These are phyloP conservation scores for Peronospora tabacina DNA, from an alignment of 352 stramenopile genomes.

Conservation along the genomic window DNA sequence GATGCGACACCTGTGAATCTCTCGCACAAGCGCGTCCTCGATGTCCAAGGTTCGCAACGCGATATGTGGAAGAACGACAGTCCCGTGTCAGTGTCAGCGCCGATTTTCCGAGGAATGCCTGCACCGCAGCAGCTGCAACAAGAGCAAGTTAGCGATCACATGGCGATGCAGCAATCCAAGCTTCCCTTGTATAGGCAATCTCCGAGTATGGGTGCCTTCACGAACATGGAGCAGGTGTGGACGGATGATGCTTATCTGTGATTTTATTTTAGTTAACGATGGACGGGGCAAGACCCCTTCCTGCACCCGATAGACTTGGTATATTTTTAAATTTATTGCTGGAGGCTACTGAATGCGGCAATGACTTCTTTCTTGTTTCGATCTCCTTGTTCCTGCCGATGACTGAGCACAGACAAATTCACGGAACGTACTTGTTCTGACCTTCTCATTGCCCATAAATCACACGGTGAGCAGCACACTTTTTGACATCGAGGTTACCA, in stretches of 20 bases:
- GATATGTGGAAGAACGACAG: constrained; percentile 59
- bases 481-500: constrained; percentile 28
- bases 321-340: constrained; percentile 29
- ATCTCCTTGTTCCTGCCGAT: constrained; percentile 40
- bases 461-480: constrained; percentile 20
- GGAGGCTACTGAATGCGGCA: constrained; percentile 19
- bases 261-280: constrained; percentile 21
- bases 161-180: constrained; percentile 34
- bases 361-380: too few relatives aligned
- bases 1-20: constrained; percentile 36
- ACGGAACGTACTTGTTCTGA: constrained; percentile 26
- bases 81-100: constrained; percentile 51
- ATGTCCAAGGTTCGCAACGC: constrained; percentile 45
- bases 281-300: not conserved
- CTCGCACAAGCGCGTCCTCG: constrained; percentile 48
- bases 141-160: constrained; percentile 20
- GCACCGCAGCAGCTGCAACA: constrained; percentile 29
- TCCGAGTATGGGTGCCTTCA: constrained; percentile 39
- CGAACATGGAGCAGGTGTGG: constrained; percentile 60
- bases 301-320: constrained; percentile 23
- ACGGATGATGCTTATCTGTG: constrained; percentile 35
- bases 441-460: constrained; percentile 3
- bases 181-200: constrained; percentile 43
- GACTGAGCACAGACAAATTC: constrained; percentile 34
- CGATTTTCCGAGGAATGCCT: constrained; percentile 41